phyloP scores from a whole-genome alignment of 208 protist genomes.

The Trypanosoma mega region DNA sequence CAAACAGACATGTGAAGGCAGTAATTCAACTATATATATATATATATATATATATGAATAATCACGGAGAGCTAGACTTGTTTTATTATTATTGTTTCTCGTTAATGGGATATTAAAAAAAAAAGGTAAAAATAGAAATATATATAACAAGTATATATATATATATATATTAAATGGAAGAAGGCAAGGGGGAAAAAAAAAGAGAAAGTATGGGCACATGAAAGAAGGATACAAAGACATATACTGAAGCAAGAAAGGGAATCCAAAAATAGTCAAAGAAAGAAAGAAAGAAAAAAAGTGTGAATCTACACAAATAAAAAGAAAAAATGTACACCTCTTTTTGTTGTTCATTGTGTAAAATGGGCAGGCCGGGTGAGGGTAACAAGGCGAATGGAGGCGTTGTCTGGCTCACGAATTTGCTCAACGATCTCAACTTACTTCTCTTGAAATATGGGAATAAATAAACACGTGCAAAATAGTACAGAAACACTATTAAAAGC shows the following conservation, averaged over 20 bases:
- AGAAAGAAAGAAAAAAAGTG: conserved; percentile 10
- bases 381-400: too few relatives aligned
- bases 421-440: too few relatives aligned
- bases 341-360: not conserved
- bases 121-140: conserved; percentile 13
- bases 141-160: conserved; percentile 11
- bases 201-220: conserved; percentile 3
- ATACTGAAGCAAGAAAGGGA: not conserved
- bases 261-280: not conserved
- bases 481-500: not conserved
- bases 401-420: too few relatives aligned
- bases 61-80: not conserved
- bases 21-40: not conserved
- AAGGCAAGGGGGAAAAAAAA: conserved; percentile 1
- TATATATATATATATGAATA: not conserved
- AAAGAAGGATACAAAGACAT: conserved; percentile 1
- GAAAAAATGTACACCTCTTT: not conserved
- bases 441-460: too few relatives aligned
- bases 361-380: not conserved
- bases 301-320: conserved; percentile 8
- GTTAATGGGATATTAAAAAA: conserved; percentile 5
- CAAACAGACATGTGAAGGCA: conserved; percentile 9
- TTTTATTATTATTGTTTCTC: not conserved
- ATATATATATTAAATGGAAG: conserved; percentile 12
- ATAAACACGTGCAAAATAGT: too few relatives aligned